Conservation (phyloP, 176 grass and related monocot genomes). For the Oryza australiensis region DNA sequence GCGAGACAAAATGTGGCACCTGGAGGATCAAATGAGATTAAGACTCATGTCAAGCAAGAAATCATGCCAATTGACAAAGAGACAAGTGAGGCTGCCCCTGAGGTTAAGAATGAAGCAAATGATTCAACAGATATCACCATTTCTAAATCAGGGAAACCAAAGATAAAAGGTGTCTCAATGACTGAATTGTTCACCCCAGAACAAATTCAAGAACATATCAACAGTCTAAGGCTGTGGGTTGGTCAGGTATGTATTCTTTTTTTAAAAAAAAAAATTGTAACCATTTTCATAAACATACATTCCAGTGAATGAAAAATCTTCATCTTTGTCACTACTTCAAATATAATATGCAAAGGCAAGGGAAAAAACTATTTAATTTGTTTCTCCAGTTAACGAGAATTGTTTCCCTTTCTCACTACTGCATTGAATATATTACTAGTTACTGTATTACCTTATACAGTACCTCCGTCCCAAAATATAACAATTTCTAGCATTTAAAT, state of each 20-base stretch:
- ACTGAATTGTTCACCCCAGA: conserved; percentile 98
- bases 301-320: background rate
- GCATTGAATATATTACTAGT: background rate
- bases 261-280: background rate
- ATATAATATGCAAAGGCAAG: background rate
- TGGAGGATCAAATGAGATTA: conserved; percentile 54
- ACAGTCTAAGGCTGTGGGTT: conserved; percentile 89
- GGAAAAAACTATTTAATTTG: background rate
- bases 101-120: conserved; percentile 78
- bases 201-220: conserved; percentile 88
- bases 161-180: conserved; percentile 97
- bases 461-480: too few relatives aligned
- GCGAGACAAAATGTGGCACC: conserved; percentile 44
- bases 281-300: too few relatives aligned
- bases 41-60: conserved; percentile 80
- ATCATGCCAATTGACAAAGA: conserved; percentile 58
- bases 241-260: conserved; percentile 69
- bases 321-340: background rate
- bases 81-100: conserved; percentile 44
- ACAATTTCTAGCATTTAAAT: too few relatives aligned
- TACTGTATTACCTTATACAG: too few relatives aligned
- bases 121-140: conserved; percentile 55
- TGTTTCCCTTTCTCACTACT: background rate
- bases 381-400: background rate
- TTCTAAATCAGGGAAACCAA: conserved; percentile 95